Evolutionary conservation across 768 basidiomycete species (phyloP).

Genomic region (Lentinula detonsa): DNA sequence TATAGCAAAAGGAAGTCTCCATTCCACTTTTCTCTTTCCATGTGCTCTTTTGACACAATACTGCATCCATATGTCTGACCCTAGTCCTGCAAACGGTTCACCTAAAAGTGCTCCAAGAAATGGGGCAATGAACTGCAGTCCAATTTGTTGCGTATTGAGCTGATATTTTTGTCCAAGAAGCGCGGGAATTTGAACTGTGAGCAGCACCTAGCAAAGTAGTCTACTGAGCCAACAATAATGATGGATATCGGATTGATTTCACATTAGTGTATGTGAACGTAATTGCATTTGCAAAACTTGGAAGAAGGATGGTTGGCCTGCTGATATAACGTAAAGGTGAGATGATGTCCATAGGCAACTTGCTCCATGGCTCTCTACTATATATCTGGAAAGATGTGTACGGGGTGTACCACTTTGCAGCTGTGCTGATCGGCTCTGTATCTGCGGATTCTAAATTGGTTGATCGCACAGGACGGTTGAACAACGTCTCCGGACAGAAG

Average conservation of each 20-base stretch:
- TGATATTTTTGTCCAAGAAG: not conserved
- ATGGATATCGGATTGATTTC: not conserved
- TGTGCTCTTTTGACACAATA: not conserved
- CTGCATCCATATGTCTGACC: constrained; percentile 5
- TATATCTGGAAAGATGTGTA: not conserved
- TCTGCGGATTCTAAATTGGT: not conserved
- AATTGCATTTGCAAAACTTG: constrained; percentile 1
- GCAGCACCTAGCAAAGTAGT: not conserved
- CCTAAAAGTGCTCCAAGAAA: constrained; percentile 1
- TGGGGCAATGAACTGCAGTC: not conserved
- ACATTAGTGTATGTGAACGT: not conserved
- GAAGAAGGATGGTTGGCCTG: not conserved
- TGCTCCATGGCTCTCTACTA: not conserved
- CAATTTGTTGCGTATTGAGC: constrained; percentile 2
- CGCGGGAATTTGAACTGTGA: constrained; percentile 2
- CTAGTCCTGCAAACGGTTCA: not conserved
- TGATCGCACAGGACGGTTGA: not conserved
- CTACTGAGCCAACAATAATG: not conserved
- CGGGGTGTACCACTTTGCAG: not conserved
- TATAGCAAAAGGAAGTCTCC: not conserved
- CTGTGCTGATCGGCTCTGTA: not conserved
- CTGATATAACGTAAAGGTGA: not conserved
- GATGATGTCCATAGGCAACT: not conserved
- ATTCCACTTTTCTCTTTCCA: not conserved
- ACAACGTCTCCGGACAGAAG: constrained; percentile 1